Base-by-base conservation (phyloP, 73 alveolate genomes). In the Loxodes magnus region DNA sequence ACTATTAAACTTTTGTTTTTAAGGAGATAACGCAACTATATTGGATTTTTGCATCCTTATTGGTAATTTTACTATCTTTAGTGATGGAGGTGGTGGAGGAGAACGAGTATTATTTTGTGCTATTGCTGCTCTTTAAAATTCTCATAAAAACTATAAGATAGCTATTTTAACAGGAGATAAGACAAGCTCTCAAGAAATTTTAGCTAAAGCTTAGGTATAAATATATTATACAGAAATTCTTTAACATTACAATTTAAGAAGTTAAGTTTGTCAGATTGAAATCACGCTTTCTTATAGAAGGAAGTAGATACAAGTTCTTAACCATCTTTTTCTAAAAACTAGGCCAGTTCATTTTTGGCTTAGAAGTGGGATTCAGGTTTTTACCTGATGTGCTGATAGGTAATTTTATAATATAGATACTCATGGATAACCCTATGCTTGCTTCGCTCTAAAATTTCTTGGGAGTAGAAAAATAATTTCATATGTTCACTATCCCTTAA, bases 401-500 rank as follows among this genome's bases (percentile, higher is more conserved):
- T n/a, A n/a, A n/a, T n/a, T n/a, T n/a, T n/a, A n/a, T n/a, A n/a
- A n/a, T n/a, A n/a, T n/a, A n/a, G n/a, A 46, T 41, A 21, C 59
- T 25, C 59, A 46, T 24, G 59, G 59, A 1, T 41, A 46, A 46
- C 27, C 59, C 27, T 9, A n/a, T 46, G 59, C 43, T 0, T 46
- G 27, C 17, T 46, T 9, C n/a, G 22, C 10, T 3, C 20, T 22
- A 3, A 54, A 14, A 15, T 36, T n/a, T 2, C 5, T 7, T 5
- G 34, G 34, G 38, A n/a, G 82, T 0, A 65, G 57, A 53, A n/a
- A n/a, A n/a, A 82, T 77, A n/a, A 27, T 77, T 4, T 60, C 92
- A 22, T 87, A 94, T 67, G 94, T 92, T 21, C 98, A 94, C 59
- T 94, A 94, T 64, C 99, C 99, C 16, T 72, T 94, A 35, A 88